Evolutionary conservation across 1,139 yeast genomes (phyloP), one percentile per base, ranked within the genome.

Genomic region (Sugiyamaella sp.): DNA sequence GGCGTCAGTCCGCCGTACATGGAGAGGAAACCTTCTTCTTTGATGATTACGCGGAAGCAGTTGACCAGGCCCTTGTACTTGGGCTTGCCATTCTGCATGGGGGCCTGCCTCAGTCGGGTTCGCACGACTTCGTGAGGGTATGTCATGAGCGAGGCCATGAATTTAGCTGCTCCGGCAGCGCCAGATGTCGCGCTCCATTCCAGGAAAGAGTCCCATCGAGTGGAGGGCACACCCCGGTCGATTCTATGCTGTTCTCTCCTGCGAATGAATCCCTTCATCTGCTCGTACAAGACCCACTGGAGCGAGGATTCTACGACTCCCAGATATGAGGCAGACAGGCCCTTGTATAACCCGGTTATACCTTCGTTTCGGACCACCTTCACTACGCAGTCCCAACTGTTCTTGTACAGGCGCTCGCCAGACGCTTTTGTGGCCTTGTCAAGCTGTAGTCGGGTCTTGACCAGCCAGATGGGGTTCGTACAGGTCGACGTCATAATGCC

Each of bases 391-490:
- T 93, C 98, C 80, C 85, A 79, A 4, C 97, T 88, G 71, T 87
- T 91, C 57, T 79, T 85, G 70, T 91, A 93, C 60, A 79, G 79
- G 59, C 84, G 82, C 12, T 80, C 78, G 49, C 79, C 78, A 16
- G 81, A 72, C 1, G 63, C 60, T 29, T 56, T 55, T 1, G 63
- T 47, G 4, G 70, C 63, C 67, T 85, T 87, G 69, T 93, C 99
- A 55, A 95, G 78, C 67, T 95, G 99, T 48, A 95, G 78, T 65
- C 99, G 79, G 0, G 99, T 95, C 70, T 95, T 95, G 56, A 95
- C 86, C 60, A 95, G 76, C 99, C 99, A 95, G 54, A 95, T 95
- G n/a, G 99, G 99, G 68, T 95, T 95, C 0, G 99, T 95, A n/a
- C 95, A 96, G 0, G 99, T 93, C 2, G 97, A 86, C 0, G 99